Conservation (phyloP, 768 basidiomycete genomes). For the Mycena chlorophos region DNA sequence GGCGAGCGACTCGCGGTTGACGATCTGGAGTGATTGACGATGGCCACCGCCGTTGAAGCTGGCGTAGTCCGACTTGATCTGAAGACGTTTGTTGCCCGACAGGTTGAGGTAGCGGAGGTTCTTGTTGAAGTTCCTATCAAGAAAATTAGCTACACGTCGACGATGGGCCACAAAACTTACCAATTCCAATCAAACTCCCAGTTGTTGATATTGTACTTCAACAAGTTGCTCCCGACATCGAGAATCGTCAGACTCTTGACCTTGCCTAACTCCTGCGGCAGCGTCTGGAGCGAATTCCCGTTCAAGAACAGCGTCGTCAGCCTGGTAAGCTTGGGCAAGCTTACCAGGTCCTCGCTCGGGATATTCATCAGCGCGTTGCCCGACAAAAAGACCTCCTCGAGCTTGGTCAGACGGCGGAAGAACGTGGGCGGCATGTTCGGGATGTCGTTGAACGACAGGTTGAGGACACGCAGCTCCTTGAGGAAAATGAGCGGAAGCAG, state of each 20-base stretch:
- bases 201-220: slow-evolving; percentile 98
- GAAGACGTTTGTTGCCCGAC: slow-evolving; percentile 94
- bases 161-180: slow-evolving; percentile 43
- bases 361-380: slow-evolving; percentile 92
- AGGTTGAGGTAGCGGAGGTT: slow-evolving; percentile 92
- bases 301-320: slow-evolving; percentile 84
- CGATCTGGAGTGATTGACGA: slow-evolving; percentile 29
- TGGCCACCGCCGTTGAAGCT: slow-evolving; percentile 32
- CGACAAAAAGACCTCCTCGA: slow-evolving; percentile 89
- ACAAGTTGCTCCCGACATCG: slow-evolving; percentile 89
- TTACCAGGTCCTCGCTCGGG: slow-evolving; percentile 90
- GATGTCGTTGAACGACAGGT: slow-evolving; percentile 93
- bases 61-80: slow-evolving; percentile 92
- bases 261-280: slow-evolving; percentile 88
- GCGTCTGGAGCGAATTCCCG: slow-evolving; percentile 88
- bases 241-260: slow-evolving; percentile 75
- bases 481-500: slow-evolving; percentile 75
- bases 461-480: slow-evolving; percentile 77
- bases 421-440: slow-evolving; percentile 82
- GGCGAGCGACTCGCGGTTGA: slow-evolving; percentile 51
- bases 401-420: slow-evolving; percentile 63
- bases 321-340: slow-evolving; percentile 65
- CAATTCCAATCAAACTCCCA: slow-evolving; percentile 99
- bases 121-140: slow-evolving; percentile 89
- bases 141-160: background rate